Evolutionary conservation across 2,329 filamentous ascomycete genomes (phyloP), one percentile per base, ranked within the genome.

Genomic region (Alternaria atra): DNA sequence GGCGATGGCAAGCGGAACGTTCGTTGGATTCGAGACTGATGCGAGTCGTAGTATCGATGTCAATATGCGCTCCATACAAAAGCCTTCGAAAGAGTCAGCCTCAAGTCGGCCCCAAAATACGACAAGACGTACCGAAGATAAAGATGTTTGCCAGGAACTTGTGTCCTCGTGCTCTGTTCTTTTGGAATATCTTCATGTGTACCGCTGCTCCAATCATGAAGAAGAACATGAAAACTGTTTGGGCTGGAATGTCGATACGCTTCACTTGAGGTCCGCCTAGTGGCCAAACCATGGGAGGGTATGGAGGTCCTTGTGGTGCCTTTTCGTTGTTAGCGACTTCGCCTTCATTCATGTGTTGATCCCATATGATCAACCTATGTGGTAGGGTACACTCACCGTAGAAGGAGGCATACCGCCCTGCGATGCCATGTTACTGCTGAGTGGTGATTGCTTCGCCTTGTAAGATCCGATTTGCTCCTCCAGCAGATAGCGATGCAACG

Each of bases 1-100:
- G 0, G 86, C 85, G 50, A 88, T 85, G 3, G 81, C 84, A 5
- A 89, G 72, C 9, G 69, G 72, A 34, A 85, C 69, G 61, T 85
- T 84, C 10, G 63, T 61, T 2, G 75, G 75, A 5, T 73, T 63
- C 43, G 66, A 53, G 68, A 78, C 61, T 13, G 68, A 73, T 20
- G 77, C 70, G 15, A 80, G 74, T 30, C 77, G 73, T 35, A 84
- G 67, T 27, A 73, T 72, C 42, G 73, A 78, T 5, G 81, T 82
- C 10, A 77, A 51, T 13, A 81, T 72, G 23, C 82, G 74, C 9
- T 80, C 75, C 73, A 82, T 80, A 65, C 79, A 81, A 68, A 83
- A 83, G 3, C 74, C 77, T 79, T 2, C 12, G 4, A 2, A 9
- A 15, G 12, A 48, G 15, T 66, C 10, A 63, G 39, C 10, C 13